Percentiles rank a stretch among this genome's conserved stretches.
These are phyloP conservation scores for Podaxis sp. DNA, from an alignment of 768 basidiomycete species.

Conservation along the genomic window DNA sequence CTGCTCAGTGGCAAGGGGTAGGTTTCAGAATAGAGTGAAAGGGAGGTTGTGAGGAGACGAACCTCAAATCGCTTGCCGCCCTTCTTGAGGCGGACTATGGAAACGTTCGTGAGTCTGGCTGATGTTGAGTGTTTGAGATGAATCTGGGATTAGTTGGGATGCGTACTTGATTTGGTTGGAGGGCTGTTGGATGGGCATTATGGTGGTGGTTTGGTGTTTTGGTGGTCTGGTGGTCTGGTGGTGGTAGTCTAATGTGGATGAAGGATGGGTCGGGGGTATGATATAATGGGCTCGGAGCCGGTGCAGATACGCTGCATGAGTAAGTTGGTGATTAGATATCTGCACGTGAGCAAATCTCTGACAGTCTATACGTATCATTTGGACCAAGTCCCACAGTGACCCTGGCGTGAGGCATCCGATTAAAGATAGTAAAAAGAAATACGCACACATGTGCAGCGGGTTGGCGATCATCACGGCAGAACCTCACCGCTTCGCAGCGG, in stretches of 20 bases:
- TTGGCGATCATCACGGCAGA: not conserved
- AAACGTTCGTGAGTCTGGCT: conserved; percentile 90
- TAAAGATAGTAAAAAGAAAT: too few species aligned
- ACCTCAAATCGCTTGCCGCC: conserved; percentile 98
- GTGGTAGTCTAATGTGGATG: not conserved
- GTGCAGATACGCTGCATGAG: not conserved
- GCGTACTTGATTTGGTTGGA: conserved; percentile 85
- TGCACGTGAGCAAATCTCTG: not conserved
- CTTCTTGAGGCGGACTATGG: conserved; percentile 93
- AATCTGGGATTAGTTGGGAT: not conserved
- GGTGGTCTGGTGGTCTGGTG: not conserved
- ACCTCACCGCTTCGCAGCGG: not conserved
- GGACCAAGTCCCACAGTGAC: too few species aligned
- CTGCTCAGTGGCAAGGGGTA: conserved; percentile 28
- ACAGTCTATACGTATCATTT: not conserved
- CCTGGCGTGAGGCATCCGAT: too few species aligned
- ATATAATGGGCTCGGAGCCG: not conserved
- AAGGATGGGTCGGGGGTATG: not conserved
- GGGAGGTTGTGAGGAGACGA: conserved; percentile 12
- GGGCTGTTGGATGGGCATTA: conserved; percentile 71
- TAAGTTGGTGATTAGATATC: not conserved
- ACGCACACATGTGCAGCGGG: too few species aligned
- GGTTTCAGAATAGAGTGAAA: not conserved
- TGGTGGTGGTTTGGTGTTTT: conserved; percentile 20
- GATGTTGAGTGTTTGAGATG: not conserved